These are phyloP conservation scores for Pilaira anomala DNA, from an alignment of 192 early-diverging fungal species.

Conservation along the genomic window DNA sequence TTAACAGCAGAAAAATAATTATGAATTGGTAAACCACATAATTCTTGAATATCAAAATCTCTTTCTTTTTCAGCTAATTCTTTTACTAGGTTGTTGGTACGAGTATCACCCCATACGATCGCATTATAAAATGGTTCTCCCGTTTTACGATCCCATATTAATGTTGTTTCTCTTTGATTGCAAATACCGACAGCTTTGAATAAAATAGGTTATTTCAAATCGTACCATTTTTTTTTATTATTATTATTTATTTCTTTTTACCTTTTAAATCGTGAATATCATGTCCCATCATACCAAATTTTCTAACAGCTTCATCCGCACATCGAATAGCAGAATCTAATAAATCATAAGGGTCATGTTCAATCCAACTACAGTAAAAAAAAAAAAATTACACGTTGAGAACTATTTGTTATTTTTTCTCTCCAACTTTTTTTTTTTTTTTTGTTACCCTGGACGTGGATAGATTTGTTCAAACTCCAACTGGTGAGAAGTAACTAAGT, in stretches of 20 bases:
- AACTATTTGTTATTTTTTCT: neutral
- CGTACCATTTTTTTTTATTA: neutral
- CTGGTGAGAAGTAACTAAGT: slow-evolving; percentile 71
- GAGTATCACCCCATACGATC: slow-evolving; percentile 90
- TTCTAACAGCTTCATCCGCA: slow-evolving; percentile 62
- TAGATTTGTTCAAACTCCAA: slow-evolving; percentile 77
- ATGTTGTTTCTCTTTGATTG: slow-evolving; percentile 92
- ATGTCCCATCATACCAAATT: slow-evolving; percentile 64
- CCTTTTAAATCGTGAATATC: slow-evolving; percentile 42
- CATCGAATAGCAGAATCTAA: slow-evolving; percentile 71
- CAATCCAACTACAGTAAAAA: slow-evolving; percentile 68
- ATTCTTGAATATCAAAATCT: slow-evolving; percentile 33
- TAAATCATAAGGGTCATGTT: slow-evolving; percentile 84
- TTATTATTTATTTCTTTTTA: slow-evolving; percentile 1
- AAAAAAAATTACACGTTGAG: neutral
- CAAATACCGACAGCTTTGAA: slow-evolving; percentile 78
- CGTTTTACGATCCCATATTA: slow-evolving; percentile 82
- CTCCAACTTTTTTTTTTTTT: neutral
- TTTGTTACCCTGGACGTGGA: slow-evolving; percentile 62
- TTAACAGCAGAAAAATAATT: slow-evolving; percentile 96
- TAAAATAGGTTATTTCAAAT: neutral
- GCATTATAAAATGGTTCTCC: slow-evolving; percentile 84
- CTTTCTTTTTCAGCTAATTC: slow-evolving; percentile 45
- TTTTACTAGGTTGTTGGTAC: slow-evolving; percentile 76
- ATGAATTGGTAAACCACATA: slow-evolving; percentile 85